Percentiles rank a stretch among this genome's conserved stretches.
These are phyloP conservation scores for Paracorniculantispora psalliotae DNA, from an alignment of 2,329 filamentous ascomycete species.

Conservation along the genomic window DNA sequence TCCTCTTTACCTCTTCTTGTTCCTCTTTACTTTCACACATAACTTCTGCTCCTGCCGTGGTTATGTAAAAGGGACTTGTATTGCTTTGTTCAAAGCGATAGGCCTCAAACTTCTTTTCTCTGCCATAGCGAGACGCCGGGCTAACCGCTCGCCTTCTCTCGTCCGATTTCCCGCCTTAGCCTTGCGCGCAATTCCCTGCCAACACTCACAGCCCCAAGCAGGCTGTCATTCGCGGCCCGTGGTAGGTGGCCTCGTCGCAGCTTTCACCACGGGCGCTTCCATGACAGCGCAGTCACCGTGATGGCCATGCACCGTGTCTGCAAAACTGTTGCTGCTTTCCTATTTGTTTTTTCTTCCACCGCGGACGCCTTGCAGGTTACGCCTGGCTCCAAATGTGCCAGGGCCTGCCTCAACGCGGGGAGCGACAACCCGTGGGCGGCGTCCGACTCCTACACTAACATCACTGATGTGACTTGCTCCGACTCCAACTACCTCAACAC, in stretches of 20 bases:
- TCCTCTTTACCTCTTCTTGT: background rate
- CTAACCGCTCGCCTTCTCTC: background rate
- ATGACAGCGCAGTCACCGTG: background rate
- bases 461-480: slow-evolving; percentile 43
- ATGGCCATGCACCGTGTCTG: background rate
- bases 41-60: background rate
- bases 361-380: slow-evolving; percentile 39
- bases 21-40: background rate
- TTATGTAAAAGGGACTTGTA: background rate
- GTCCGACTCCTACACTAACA: slow-evolving; percentile 35
- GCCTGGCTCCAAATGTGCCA: slow-evolving; percentile 46
- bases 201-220: background rate
- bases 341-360: background rate
- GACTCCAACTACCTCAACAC: slow-evolving; percentile 36
- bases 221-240: background rate
- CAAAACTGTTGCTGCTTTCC: background rate
- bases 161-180: background rate
- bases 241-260: background rate
- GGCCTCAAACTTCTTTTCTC: background rate
- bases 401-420: slow-evolving; percentile 39
- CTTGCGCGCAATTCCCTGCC: background rate
- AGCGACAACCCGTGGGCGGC: slow-evolving; percentile 30
- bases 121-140: background rate
- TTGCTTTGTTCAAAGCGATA: background rate
- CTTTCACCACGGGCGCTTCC: background rate